A percentile compares a stretch with the other conserved stretches of the same genome.
Conservation (phyloP, 2,329 filamentous ascomycete genomes). For the Fusarium sp. region DNA sequence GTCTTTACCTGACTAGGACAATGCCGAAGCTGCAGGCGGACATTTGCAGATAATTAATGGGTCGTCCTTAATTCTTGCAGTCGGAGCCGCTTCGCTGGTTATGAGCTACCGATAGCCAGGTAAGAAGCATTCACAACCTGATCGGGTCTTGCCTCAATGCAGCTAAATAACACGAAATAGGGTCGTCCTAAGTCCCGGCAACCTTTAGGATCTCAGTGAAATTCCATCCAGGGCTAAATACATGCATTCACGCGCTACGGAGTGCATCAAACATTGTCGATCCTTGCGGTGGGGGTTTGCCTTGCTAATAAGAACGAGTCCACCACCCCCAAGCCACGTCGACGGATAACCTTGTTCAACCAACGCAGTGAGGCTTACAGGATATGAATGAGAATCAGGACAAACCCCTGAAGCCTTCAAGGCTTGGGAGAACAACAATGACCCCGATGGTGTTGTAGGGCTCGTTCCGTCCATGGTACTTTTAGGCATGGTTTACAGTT, state of each 20-base stretch:
- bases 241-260: conserved; percentile 5
- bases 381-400: conserved; percentile 9
- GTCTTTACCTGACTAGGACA: conserved; percentile 36
- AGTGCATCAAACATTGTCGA: conserved; percentile 10
- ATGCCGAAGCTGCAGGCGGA: conserved; percentile 35
- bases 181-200: conserved; percentile 13
- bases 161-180: conserved; percentile 43
- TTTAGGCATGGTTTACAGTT: conserved; percentile 34
- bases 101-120: conserved; percentile 24
- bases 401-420: conserved; percentile 26
- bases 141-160: conserved; percentile 34
- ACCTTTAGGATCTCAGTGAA: conserved; percentile 19
- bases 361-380: conserved; percentile 21
- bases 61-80: conserved; percentile 28
- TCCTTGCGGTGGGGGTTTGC: conserved; percentile 18
- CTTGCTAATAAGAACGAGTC: background rate
- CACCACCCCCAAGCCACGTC: conserved; percentile 9
- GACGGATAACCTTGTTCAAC: conserved; percentile 8
- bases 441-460: conserved; percentile 14
- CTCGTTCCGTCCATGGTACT: conserved; percentile 17
- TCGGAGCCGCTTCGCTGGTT: conserved; percentile 38
- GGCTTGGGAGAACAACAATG: background rate
- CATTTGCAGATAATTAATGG: conserved; percentile 34
- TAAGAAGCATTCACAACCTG: background rate
- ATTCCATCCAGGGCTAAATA: background rate